Base-by-base conservation (phyloP, 768 basidiomycete genomes). In the Tulasnella sp. region DNA sequence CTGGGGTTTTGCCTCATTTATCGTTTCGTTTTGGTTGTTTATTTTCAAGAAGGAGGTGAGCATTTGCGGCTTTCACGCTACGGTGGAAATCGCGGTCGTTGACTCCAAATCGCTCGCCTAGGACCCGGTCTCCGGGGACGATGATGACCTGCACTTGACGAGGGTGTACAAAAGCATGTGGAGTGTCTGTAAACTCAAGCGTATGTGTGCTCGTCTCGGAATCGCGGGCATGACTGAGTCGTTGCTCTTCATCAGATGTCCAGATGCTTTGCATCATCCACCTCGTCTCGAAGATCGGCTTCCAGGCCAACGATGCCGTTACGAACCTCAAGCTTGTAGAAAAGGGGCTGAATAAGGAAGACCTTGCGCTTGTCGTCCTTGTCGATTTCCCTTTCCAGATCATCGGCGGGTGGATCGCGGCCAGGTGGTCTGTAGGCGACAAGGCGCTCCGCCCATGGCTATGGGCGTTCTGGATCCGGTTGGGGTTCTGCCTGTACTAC, bases 321-420 rank as follows among this genome's bases (percentile, higher is more conserved):
- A 91, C 89, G 2, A 82, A 79, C 21, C 76, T 98, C 41, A 99
- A 99, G 67, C 79, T 98, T 71, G 85, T 99, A 40, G 96, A 99
- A 69, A 98, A 98, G 66, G 96, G 96, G 1, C 76, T 99, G 53
- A 85, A 82, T 58, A 84, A 92, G 37, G 96, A 98, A 72, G 96
- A 99, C 64, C 76, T 98, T 36, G 92, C 96, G n/a, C 75, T 92
- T 14, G 85, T 90, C 3, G 93, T 94, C 41, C 79, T 98, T 36
- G 84, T 98, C 62, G 96, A 99, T 69, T 97, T 98, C 63, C 96
- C 96, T 2, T 94, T 96, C 71, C 93, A 98, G 73, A 90, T 99
- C 49, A 66, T 86, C 57, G 92, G 89, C 19, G 94, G 94, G 5
- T 98, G 87, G 84, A 73, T 94, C 23, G 90, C 93, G 1, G 94